Evolutionary conservation across 78 protist species (phyloP), one percentile per base, ranked within the genome.

Genomic region (Anaeramoeba ignava): DNA sequence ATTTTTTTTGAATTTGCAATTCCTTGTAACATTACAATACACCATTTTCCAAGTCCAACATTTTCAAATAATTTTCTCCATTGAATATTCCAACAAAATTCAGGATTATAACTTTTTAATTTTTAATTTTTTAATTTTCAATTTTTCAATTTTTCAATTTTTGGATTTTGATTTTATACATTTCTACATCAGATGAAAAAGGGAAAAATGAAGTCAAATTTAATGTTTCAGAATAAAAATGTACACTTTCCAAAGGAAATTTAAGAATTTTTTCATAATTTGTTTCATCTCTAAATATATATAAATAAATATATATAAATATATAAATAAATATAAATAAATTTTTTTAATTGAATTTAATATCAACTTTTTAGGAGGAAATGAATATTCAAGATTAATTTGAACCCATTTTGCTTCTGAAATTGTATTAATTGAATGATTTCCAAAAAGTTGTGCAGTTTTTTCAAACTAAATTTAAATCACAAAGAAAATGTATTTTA

Each of bases 191-290:
- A 27, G 73, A 54, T 8, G 36, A 27, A 27, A 17, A 54, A 27
- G 73, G 73, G 17, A 54, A 54, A 27, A 27, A 27, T 54, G 36
- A 27, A 27, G 73, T 54, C 8, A 54, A 17, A 54, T 54, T 17
- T 54, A 54, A 54, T 27, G 73, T 54, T 54, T 54, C 73, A 54
- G 73, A 54, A 54, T 54, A 54, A 54, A 54, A 54, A 54, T 54
- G 73, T 17, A 54, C 8, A 27, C 73, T 54, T 17, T 54, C 73
- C 17, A 54, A 27, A 27, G 73, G 73, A 27, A 17, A 27, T 54
- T 54, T 17, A 8, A 27, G 36, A 54, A 54, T 27, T 54, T 17
- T 54, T 54, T 54, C 73, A 54, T 27, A 27, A 54, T 54, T 54
- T 54, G 8, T 54, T 54, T 54, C n/a, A n/a, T n/a, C n/a, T n/a